Percentiles rank a stretch among this genome's conserved stretches.
Conservation (phyloP, 2,329 filamentous ascomycete species). For the Cercospora beticola region DNA sequence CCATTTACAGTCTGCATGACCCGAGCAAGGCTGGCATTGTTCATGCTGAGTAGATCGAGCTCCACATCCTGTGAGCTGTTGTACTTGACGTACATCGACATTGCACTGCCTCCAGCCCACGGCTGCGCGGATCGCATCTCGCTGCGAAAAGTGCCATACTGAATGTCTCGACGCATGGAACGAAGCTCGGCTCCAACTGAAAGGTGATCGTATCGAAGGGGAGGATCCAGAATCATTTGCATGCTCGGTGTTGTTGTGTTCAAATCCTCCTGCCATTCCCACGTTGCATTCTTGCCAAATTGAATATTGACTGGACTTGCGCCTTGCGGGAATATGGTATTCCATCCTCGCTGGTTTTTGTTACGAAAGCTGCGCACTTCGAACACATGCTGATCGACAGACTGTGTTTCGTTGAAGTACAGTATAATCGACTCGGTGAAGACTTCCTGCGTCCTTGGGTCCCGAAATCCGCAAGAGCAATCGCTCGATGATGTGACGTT, state of each 20-base stretch:
- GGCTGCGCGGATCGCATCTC: slow-evolving; percentile 44
- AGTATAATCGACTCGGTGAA: slow-evolving; percentile 52
- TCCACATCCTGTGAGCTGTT: slow-evolving; percentile 48
- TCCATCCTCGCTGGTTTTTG: slow-evolving; percentile 50
- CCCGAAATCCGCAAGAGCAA: slow-evolving; percentile 51
- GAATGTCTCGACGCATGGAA: slow-evolving; percentile 48
- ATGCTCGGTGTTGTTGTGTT: slow-evolving; percentile 24
- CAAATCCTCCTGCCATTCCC: slow-evolving; percentile 25
- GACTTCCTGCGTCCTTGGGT: slow-evolving; percentile 40
- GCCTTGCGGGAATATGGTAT: slow-evolving; percentile 46
- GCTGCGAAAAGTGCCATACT: slow-evolving; percentile 50
- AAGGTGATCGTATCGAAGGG: slow-evolving; percentile 38
- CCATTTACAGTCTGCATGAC: slow-evolving; percentile 29
- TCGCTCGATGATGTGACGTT: slow-evolving; percentile 26
- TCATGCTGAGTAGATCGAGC: slow-evolving; percentile 49
- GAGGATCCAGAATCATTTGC: slow-evolving; percentile 25
- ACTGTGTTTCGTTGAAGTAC: slow-evolving; percentile 53
- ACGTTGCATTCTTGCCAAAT: slow-evolving; percentile 34
- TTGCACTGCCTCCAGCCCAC: slow-evolving; percentile 43
- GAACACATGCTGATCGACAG: slow-evolving; percentile 40
- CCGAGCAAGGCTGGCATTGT: slow-evolving; percentile 29
- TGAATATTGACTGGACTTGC: slow-evolving; percentile 44
- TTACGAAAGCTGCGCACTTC: slow-evolving; percentile 44
- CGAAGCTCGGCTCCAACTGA: slow-evolving; percentile 48
- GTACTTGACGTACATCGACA: slow-evolving; percentile 49